phyloP scores from a whole-genome alignment of 2,329 filamentous ascomycete genomes.

The Trichophyton simii region DNA sequence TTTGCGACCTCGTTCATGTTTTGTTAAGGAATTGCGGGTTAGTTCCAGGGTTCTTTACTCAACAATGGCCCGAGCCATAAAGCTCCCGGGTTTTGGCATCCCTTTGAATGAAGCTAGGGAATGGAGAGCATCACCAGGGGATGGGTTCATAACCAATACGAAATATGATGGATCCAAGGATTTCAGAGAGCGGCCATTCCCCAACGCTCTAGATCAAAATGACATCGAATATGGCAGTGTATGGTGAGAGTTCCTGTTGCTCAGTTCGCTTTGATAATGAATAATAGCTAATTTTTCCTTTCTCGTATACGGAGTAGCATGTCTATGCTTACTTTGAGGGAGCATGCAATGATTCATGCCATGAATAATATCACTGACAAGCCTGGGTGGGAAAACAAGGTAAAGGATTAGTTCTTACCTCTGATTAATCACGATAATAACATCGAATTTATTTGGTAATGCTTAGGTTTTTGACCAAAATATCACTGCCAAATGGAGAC shows the following conservation, averaged over 20 bases:
- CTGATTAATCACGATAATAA: not conserved
- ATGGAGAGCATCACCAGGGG: not conserved
- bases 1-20: not conserved
- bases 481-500: constrained; percentile 25
- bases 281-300: not conserved
- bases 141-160: not conserved
- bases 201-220: not conserved
- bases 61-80: not conserved
- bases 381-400: constrained; percentile 30
- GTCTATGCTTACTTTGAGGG: constrained; percentile 18
- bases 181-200: not conserved
- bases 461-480: constrained; percentile 24
- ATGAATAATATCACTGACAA: constrained; percentile 36
- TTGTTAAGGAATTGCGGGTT: not conserved
- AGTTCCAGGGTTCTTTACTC: not conserved
- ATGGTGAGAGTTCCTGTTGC: not conserved
- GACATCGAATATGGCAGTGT: not conserved
- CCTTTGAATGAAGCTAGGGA: not conserved
- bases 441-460: not conserved
- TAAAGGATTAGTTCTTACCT: constrained; percentile 12
- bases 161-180: not conserved
- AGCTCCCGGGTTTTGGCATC: not conserved
- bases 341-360: constrained; percentile 30
- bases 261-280: not conserved
- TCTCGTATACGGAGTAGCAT: not conserved